Percentiles rank a stretch among this genome's conserved stretches.
These are phyloP conservation scores for Podospora sp. DNA, from an alignment of 495 filamentous ascomycete species.

Conservation along the genomic window DNA sequence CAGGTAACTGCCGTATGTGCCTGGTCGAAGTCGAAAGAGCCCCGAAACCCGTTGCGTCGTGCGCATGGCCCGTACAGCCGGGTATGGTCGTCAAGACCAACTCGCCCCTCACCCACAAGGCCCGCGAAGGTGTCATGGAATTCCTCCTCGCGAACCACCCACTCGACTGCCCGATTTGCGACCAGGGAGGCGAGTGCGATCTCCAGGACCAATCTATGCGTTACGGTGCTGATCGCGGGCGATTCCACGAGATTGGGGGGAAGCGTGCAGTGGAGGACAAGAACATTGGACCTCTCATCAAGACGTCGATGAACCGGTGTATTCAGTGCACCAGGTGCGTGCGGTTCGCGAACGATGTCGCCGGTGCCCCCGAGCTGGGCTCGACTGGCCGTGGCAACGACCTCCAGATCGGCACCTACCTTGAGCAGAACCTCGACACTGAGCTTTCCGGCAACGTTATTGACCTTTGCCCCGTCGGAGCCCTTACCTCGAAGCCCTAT, in stretches of 20 bases:
- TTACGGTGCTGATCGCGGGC: conserved; percentile 92
- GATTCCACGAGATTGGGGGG: conserved; percentile 91
- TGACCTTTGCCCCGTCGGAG: conserved; percentile 96
- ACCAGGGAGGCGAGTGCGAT: conserved; percentile 98
- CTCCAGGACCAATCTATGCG: conserved; percentile 99
- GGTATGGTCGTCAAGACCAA: conserved; percentile 99
- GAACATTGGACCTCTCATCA: conserved; percentile 97
- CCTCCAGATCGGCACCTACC: conserved; percentile 96
- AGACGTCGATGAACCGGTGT: conserved; percentile 99
- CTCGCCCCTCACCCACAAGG: conserved; percentile 93
- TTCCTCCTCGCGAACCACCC: conserved; percentile 97
- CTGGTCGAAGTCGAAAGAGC: conserved; percentile 94
- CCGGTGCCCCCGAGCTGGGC: conserved; percentile 91
- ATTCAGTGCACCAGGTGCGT: conserved; percentile 98
- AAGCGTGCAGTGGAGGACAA: conserved; percentile 99
- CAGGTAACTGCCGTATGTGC: conserved; percentile 99
- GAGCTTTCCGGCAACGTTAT: conserved; percentile 98
- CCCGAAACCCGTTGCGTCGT: conserved; percentile 96
- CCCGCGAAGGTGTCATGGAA: conserved; percentile 97
- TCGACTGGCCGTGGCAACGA: conserved; percentile 94
- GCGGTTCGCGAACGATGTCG: conserved; percentile 96
- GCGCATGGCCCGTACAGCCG: conserved; percentile 96
- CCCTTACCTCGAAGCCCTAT: conserved; percentile 94
- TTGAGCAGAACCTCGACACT: conserved; percentile 86
- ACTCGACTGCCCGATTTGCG: conserved; percentile 96